Conservation (phyloP, 371 early-diverging fungal genomes). For the Rhizomucor pusillus region DNA sequence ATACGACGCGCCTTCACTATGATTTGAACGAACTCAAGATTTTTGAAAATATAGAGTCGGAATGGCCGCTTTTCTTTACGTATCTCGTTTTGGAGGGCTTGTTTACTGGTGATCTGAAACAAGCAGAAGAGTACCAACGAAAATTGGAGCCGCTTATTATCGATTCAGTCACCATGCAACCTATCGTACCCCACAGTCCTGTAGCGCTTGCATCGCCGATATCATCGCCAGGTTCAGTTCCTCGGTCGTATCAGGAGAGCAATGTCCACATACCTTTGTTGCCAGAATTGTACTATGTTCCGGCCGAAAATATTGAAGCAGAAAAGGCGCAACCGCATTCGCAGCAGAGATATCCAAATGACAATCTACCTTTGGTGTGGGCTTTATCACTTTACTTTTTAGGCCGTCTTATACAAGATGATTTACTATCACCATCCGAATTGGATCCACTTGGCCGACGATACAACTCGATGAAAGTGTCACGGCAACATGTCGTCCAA, state of each 20-base stretch:
- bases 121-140: conserved; percentile 70
- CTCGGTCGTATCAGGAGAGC: background rate
- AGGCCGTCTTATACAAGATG: conserved; percentile 77
- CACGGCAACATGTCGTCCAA: conserved; percentile 67
- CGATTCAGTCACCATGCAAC: conserved; percentile 59
- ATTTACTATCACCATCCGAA: conserved; percentile 74
- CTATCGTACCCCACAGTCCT: conserved; percentile 23
- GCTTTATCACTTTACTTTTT: conserved; percentile 83
- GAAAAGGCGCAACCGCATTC: conserved; percentile 74
- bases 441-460: conserved; percentile 87
- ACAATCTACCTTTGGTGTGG: conserved; percentile 91
- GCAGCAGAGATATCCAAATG: conserved; percentile 80
- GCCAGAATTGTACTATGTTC: conserved; percentile 86
- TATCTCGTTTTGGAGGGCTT: conserved; percentile 85
- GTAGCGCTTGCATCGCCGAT: background rate
- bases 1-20: conserved; percentile 78
- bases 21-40: conserved; percentile 81
- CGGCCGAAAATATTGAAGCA: conserved; percentile 66
- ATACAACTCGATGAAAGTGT: conserved; percentile 46
- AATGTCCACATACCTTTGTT: conserved; percentile 47
- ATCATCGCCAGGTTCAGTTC: conserved; percentile 9
- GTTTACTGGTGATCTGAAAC: conserved; percentile 66
- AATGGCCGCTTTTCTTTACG: conserved; percentile 93
- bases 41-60: conserved; percentile 88
- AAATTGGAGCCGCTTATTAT: conserved; percentile 70